Percentiles rank a stretch among this genome's conserved stretches.
These are phyloP conservation scores for Neurospora terricola DNA, from an alignment of 495 filamentous ascomycete genomes.

Conservation along the genomic window DNA sequence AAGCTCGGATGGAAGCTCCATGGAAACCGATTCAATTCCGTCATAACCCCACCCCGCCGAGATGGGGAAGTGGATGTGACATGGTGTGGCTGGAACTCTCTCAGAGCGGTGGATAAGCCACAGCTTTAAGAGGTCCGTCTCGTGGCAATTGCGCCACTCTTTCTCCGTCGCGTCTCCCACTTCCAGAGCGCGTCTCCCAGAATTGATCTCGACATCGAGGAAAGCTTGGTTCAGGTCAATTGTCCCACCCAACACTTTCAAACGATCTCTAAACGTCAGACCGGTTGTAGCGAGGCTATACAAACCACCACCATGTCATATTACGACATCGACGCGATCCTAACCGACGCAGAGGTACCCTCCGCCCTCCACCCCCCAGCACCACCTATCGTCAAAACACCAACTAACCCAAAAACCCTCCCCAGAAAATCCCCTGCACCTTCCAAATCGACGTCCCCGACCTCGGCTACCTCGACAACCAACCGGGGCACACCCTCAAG, in stretches of 20 bases:
- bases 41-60: slow-evolving; percentile 15
- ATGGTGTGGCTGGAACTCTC: neutral
- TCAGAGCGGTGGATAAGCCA: neutral
- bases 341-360: slow-evolving; percentile 79
- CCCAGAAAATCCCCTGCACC: slow-evolving; percentile 86
- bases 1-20: slow-evolving; percentile 10
- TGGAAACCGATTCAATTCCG: slow-evolving; percentile 13
- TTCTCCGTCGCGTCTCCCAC: neutral
- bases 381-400: neutral
- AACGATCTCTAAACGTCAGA: neutral
- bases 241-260: neutral
- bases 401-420: neutral
- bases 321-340: slow-evolving; percentile 88
- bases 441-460: slow-evolving; percentile 83
- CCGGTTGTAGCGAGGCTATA: neutral
- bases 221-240: neutral
- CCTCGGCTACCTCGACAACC: slow-evolving; percentile 81
- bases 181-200: neutral
- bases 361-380: neutral
- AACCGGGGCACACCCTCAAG: slow-evolving; percentile 52
- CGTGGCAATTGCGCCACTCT: neutral
- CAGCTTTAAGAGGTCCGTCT: neutral
- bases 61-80: neutral
- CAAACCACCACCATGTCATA: slow-evolving; percentile 56
- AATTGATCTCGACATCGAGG: neutral